phyloP scores from a whole-genome alignment of 441 rosid species.

The Raphanus hybrid region DNA sequence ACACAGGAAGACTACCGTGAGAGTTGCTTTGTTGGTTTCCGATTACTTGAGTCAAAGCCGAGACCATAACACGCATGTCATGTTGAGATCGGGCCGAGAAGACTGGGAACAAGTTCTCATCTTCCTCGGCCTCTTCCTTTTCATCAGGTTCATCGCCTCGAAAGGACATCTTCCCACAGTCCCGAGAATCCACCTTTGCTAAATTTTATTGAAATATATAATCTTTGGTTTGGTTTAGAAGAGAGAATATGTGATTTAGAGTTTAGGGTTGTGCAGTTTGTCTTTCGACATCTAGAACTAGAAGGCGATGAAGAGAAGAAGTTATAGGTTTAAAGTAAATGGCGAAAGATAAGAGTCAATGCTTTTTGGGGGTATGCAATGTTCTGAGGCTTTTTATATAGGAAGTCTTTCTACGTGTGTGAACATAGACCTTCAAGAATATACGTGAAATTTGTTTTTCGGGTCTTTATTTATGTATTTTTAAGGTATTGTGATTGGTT shows the following conservation, averaged over 20 bases:
- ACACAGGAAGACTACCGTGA: conserved; percentile 33
- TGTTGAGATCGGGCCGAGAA: conserved; percentile 74
- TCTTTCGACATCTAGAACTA: conserved; percentile 23
- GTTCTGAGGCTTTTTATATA: conserved; percentile 22
- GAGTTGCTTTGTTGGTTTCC: conserved; percentile 43
- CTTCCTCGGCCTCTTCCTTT: conserved; percentile 51
- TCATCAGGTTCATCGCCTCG: conserved; percentile 55
- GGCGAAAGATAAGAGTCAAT: conserved; percentile 26
- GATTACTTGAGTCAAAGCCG: conserved; percentile 53
- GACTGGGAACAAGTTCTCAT: conserved; percentile 49
- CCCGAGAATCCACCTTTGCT: conserved; percentile 25
- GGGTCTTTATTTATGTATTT: conserved; percentile 6
- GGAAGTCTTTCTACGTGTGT: conserved; percentile 35
- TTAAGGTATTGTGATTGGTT: not conserved
- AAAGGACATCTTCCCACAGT: conserved; percentile 40
- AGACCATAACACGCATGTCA: conserved; percentile 73
- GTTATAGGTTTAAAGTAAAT: conserved; percentile 18
- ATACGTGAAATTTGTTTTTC: not conserved
- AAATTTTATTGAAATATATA: not conserved
- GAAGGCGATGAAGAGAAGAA: conserved; percentile 23
- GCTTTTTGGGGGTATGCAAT: not conserved
- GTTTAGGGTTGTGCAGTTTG: conserved; percentile 13
- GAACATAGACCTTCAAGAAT: conserved; percentile 32
- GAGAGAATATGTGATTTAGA: conserved; percentile 11
- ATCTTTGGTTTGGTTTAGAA: not conserved